Conservation (phyloP, 495 filamentous ascomycete genomes). For the Podospora pseudopauciseta region DNA sequence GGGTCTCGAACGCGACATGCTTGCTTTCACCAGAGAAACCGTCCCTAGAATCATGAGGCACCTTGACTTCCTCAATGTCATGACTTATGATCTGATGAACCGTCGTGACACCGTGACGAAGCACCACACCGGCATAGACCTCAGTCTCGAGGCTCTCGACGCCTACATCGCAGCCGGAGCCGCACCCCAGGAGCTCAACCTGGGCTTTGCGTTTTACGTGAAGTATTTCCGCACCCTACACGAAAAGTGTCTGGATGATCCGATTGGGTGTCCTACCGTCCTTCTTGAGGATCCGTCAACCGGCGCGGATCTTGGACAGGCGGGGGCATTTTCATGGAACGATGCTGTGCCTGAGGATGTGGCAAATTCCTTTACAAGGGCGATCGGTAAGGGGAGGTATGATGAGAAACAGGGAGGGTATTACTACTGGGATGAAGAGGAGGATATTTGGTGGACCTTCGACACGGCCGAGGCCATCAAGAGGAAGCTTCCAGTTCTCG, state of each 20-base stretch:
- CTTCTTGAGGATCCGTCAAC: conserved; percentile 61
- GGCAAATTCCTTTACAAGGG: conserved; percentile 47
- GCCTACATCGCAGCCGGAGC: conserved; percentile 59
- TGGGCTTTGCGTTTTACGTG: conserved; percentile 71
- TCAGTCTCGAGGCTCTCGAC: conserved; percentile 53
- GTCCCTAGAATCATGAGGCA: conserved; percentile 60
- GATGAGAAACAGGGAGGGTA: conserved; percentile 60
- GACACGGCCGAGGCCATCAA: conserved; percentile 61
- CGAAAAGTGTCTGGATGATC: conserved; percentile 39
- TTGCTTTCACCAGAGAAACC: conserved; percentile 63
- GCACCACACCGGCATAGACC: conserved; percentile 60
- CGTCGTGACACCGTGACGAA: conserved; percentile 64
- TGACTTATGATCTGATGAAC: conserved; percentile 80
- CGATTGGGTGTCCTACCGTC: conserved; percentile 61
- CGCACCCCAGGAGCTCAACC: conserved; percentile 56
- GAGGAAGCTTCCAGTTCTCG: conserved; percentile 60
- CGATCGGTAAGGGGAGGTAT: conserved; percentile 51
- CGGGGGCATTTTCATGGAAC: conserved; percentile 59
- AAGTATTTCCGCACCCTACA: conserved; percentile 67
- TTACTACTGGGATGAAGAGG: conserved; percentile 62
- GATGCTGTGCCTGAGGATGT: conserved; percentile 47
- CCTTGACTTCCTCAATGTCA: conserved; percentile 73
- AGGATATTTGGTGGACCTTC: conserved; percentile 70
- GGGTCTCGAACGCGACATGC: conserved; percentile 64
- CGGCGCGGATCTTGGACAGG: conserved; percentile 61